Percentiles rank a stretch among this genome's conserved stretches.
Evolutionary conservation across 768 basidiomycete genomes (phyloP).

Genomic region (Naganishia antarctica): DNA sequence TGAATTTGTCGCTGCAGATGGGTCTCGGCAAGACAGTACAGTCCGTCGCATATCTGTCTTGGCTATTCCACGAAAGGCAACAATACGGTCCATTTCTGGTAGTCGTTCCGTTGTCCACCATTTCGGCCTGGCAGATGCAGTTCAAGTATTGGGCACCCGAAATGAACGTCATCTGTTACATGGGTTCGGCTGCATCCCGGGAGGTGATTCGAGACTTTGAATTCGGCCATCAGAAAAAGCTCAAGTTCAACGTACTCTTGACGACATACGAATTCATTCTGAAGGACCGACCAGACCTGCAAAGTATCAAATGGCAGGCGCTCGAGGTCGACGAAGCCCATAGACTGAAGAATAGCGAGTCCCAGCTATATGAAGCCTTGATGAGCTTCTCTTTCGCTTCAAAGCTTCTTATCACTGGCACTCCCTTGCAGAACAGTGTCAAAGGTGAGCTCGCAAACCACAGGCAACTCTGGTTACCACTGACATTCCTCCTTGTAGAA

Average conservation of each 20-base stretch:
- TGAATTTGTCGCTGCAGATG: slow-evolving; percentile 56
- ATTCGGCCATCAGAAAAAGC: slow-evolving; percentile 76
- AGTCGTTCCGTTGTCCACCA: slow-evolving; percentile 94
- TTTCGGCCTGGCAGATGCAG: slow-evolving; percentile 96
- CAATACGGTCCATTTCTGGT: slow-evolving; percentile 97
- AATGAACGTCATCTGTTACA: slow-evolving; percentile 93
- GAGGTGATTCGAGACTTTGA: slow-evolving; percentile 88
- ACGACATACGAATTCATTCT: slow-evolving; percentile 96
- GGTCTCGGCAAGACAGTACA: slow-evolving; percentile 97
- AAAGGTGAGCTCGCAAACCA: slow-evolving; percentile 52
- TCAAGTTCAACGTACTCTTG: slow-evolving; percentile 93
- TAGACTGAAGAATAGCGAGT: slow-evolving; percentile 95
- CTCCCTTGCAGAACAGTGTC: slow-evolving; percentile 97
- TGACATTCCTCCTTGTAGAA: slow-evolving; percentile 52
- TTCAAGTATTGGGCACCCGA: slow-evolving; percentile 94
- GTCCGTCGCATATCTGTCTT: slow-evolving; percentile 89
- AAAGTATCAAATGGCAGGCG: slow-evolving; percentile 94
- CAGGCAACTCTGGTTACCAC: background rate
- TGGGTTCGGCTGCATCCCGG: slow-evolving; percentile 78
- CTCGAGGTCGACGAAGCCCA: slow-evolving; percentile 97
- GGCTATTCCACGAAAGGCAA: slow-evolving; percentile 81
- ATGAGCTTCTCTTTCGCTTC: slow-evolving; percentile 81
- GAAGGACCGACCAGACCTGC: slow-evolving; percentile 80
- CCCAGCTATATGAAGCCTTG: slow-evolving; percentile 91
- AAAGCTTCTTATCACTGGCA: slow-evolving; percentile 94